Base-by-base conservation (phyloP, 305 asterid genomes). In the Solanum chacoense region DNA sequence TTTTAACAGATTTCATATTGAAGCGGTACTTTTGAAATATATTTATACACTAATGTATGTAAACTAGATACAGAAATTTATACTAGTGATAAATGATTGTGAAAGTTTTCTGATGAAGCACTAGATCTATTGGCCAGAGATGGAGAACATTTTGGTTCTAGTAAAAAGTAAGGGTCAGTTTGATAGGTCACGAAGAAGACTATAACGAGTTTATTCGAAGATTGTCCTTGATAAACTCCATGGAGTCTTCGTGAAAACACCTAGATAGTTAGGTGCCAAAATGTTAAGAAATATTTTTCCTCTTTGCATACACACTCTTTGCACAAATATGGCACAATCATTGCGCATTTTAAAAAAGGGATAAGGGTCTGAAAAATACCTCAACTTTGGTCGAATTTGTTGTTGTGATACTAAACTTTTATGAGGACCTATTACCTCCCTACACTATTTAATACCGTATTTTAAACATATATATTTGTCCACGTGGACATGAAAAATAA, bases 151-250 rank as follows among this genome's bases (percentile, higher is more conserved):
- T 50, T 50, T 50, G 22, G 63, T 50, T 50, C 7, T 50, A 50
- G 8, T 50, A 50, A 14, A 45, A 50, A 50, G 63, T 38, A 42
- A 42, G 63, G 63, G 8, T 50, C 63, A 50, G 63, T 50, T 50
- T 50, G 4, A 50, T 50, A 50, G 22, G 22, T 50, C 94, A 94
- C 4, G 95, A 95, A 34, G 96, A 93, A 29, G 87, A 90, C 0
- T 96, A 95, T 50, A 50, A 50, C 9, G 63, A 50, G 4, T 50
- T 50, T 16, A 50, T 50, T 50, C 1, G 22, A 50, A 50, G 63
- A 50, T 50, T 13, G 4, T 50, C 63, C 63, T 50, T 50, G 63
- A 50, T 50, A 50, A 50, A 50, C 22, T 50, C 8, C 8, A 22
- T 45, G 63, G 63, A 14, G 8, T 45, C 63, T 50, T 50, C 9